Evolutionary conservation across 1,139 yeast species (phyloP).

Genomic region (Eremothecium cymbalariae): DNA sequence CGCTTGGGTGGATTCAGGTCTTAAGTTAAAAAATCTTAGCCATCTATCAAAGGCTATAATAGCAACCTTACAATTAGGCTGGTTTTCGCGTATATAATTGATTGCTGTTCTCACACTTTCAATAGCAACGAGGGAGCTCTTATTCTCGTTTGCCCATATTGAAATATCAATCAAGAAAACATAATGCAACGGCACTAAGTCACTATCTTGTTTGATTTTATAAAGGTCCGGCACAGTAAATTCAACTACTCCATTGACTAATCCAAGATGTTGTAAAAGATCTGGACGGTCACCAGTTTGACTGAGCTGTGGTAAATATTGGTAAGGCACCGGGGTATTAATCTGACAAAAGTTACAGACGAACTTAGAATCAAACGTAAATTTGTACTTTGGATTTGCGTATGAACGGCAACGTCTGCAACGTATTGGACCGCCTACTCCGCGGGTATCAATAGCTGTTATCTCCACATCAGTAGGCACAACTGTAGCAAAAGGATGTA

Average conservation of each 20-base stretch:
- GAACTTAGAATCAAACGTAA: slow-evolving; percentile 55
- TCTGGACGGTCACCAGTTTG: slow-evolving; percentile 54
- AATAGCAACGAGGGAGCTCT: slow-evolving; percentile 47
- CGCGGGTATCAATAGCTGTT: slow-evolving; percentile 50
- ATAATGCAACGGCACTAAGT: slow-evolving; percentile 51
- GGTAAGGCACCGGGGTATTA: slow-evolving; percentile 60
- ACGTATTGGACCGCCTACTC: slow-evolving; percentile 59
- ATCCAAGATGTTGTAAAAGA: slow-evolving; percentile 60
- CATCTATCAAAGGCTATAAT: slow-evolving; percentile 71
- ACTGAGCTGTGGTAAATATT: slow-evolving; percentile 59
- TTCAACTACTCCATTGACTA: slow-evolving; percentile 79
- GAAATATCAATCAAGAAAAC: slow-evolving; percentile 74
- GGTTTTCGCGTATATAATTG: slow-evolving; percentile 30
- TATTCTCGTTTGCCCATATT: slow-evolving; percentile 54
- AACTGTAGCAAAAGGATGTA: slow-evolving; percentile 75
- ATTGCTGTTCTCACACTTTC: slow-evolving; percentile 57
- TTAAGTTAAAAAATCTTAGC: slow-evolving; percentile 67
- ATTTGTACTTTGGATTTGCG: slow-evolving; percentile 75
- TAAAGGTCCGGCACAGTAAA: slow-evolving; percentile 68
- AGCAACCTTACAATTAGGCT: slow-evolving; percentile 45
- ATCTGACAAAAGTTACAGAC: slow-evolving; percentile 85
- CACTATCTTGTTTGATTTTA: slow-evolving; percentile 40
- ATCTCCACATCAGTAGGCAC: slow-evolving; percentile 41
- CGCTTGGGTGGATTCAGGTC: slow-evolving; percentile 47
- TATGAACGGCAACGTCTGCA: slow-evolving; percentile 89